These are phyloP conservation scores for Boletus semigastroideus DNA, from an alignment of 1,284 basidiomycete species.

Conservation along the genomic window DNA sequence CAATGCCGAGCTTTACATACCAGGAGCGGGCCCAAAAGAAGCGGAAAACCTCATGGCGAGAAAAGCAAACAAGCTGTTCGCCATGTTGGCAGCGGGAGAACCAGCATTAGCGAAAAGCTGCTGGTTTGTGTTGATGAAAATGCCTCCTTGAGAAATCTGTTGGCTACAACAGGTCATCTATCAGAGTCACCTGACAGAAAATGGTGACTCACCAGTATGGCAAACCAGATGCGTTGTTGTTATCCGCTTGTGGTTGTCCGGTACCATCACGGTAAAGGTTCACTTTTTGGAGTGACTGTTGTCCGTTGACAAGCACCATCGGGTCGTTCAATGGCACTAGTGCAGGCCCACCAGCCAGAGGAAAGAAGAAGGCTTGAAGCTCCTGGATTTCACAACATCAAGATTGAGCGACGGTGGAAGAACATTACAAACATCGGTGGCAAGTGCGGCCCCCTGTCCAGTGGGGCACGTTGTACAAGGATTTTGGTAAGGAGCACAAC, in stretches of 20 bases:
- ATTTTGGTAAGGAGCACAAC: constrained; percentile 26
- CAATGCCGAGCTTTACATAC: constrained; percentile 3
- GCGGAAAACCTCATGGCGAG: constrained; percentile 28
- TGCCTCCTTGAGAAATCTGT: constrained; percentile 22
- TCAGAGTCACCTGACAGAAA: background rate
- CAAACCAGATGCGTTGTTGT: constrained; percentile 20
- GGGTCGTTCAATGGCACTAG: constrained; percentile 27
- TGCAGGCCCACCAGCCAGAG: constrained; percentile 26
- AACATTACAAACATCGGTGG: constrained; percentile 22
- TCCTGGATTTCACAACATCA: constrained; percentile 14
- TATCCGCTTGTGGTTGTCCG: constrained; percentile 26
- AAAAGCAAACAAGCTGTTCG: constrained; percentile 28
- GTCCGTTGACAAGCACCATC: constrained; percentile 27
- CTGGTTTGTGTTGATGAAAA: constrained; percentile 28
- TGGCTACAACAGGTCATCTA: constrained; percentile 9
- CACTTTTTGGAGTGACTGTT: constrained; percentile 25
- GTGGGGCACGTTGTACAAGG: constrained; percentile 25
- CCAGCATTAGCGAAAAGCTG: constrained; percentile 12
- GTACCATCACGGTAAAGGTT: constrained; percentile 29
- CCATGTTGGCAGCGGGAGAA: constrained; percentile 21
- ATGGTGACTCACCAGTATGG: constrained; percentile 21
- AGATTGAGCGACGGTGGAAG: background rate
- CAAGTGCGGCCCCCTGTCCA: constrained; percentile 20
- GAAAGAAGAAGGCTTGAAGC: constrained; percentile 24
- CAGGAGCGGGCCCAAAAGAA: constrained; percentile 24